Evolutionary conservation across 192 early-diverging fungal genomes (phyloP), one percentile per base, ranked within the genome.

Genomic region (Chytriomyces hyalinus): DNA sequence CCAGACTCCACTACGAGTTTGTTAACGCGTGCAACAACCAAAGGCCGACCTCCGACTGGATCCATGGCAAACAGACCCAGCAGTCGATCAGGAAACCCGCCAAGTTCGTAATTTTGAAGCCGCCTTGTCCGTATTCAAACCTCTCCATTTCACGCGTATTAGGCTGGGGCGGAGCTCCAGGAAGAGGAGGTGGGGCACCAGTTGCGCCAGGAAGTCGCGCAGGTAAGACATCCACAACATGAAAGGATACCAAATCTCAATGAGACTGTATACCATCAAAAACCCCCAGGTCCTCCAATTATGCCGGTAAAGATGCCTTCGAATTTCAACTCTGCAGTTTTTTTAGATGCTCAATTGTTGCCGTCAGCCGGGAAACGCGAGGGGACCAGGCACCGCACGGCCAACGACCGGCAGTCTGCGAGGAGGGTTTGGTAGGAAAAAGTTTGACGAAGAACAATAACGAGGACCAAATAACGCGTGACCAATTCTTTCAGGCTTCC

Each of bases 11-110:
- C 36, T 3, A 2, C 36, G 36, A 36, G 4, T 4, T 36, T 2
- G 4, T 36, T 4, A 36, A 36, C 36, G 36, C 36, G 36, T 36
- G 36, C 36, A 36, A 11, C 15, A 9, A 36, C 45, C 24, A 44
- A 61, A 75, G 86, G 86, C 47, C 78, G 86, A 43, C 87, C 87
- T 43, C 84, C 87, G 15, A 88, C 87, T 13, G 87, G 87, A 60
- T 88, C 87, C 4, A 51, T 88, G 45, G 87, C 87, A 11, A 88
- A 88, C 70, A 22, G 87, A 7, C 87, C 87, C 47, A 84, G 79
- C 59, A 86, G 84, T 66, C 78, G 87, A 46, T 82, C 83, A n/a
- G 85, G 84, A 61, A 79, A 78, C 70, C 50, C 67, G 9, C 62
- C 86, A 80, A 76, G 80, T 81, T 65, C 26, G 36, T 65, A 43